Percentiles rank a stretch among this genome's conserved stretches.
Evolutionary conservation across 116 monocot species (phyloP).

Genomic region (Trichopus zeylanicus): DNA sequence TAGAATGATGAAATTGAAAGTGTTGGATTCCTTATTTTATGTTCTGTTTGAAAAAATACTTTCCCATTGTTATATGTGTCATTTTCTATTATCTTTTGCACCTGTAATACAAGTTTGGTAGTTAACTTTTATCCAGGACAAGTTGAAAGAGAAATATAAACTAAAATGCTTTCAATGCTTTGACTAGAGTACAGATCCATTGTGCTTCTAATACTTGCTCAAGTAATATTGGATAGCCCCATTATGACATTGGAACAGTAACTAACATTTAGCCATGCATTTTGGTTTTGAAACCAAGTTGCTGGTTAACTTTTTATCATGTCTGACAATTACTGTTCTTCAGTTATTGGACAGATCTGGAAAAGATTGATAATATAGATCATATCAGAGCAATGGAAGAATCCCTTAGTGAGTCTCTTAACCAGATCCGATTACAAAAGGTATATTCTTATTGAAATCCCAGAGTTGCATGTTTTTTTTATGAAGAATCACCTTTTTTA

Average conservation of each 20-base stretch:
- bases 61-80: too few species aligned
- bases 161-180: background rate
- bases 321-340: background rate
- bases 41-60: too few species aligned
- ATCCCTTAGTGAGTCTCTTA: slow-evolving; percentile 22
- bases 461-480: background rate
- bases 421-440: slow-evolving; percentile 19
- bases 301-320: background rate
- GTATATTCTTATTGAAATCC: slow-evolving; percentile 7
- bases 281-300: background rate
- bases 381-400: slow-evolving; percentile 34
- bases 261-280: background rate
- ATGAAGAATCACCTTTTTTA: too few species aligned
- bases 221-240: background rate
- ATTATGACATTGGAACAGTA: background rate
- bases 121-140: background rate
- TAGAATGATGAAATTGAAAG: too few species aligned
- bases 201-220: background rate
- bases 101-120: too few species aligned
- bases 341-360: slow-evolving; percentile 24
- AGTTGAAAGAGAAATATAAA: background rate
- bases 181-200: background rate
- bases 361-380: slow-evolving; percentile 24
- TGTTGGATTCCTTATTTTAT: too few species aligned
- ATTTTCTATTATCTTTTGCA: too few species aligned